Evolutionary conservation across 345 rosid genomes (phyloP).

Genomic region (Adansonia digitata): DNA sequence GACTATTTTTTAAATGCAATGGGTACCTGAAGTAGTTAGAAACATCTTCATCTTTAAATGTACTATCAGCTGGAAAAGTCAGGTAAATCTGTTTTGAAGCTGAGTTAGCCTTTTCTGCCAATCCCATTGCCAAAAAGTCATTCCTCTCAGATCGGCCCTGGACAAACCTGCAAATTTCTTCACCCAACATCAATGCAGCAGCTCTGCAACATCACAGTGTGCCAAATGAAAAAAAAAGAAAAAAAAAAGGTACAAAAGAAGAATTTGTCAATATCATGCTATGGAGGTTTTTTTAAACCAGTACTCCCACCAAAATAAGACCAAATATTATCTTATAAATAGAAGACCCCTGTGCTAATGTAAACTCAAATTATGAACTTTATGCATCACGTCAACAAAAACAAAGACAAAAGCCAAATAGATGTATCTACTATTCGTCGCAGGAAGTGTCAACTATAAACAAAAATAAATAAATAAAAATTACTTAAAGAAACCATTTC

Average conservation of each 20-base stretch:
- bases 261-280: not conserved
- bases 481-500: not conserved
- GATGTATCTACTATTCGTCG: not conserved
- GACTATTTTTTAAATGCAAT: not conserved
- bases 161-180: slow-evolving; percentile 59
- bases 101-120: slow-evolving; percentile 66
- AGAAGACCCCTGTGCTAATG: not conserved
- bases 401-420: slow-evolving; percentile 1
- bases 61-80: slow-evolving; percentile 97
- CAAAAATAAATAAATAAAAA: not conserved
- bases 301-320: slow-evolving; percentile 16
- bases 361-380: slow-evolving; percentile 10
- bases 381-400: not conserved
- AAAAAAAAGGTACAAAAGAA: not conserved
- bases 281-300: not conserved
- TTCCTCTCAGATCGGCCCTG: slow-evolving; percentile 55
- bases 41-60: slow-evolving; percentile 95
- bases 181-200: slow-evolving; percentile 45
- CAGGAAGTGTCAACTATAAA: not conserved
- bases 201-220: slow-evolving; percentile 43
- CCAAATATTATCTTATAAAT: not conserved
- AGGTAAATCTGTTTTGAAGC: slow-evolving; percentile 90
- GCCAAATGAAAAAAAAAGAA: slow-evolving; percentile 4
- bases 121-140: slow-evolving; percentile 55
- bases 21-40: slow-evolving; percentile 81